Percentiles rank a stretch among this genome's conserved stretches.
phyloP scores from a whole-genome alignment of 2,329 filamentous ascomycete species.

The Rachicladosporium sp. region DNA sequence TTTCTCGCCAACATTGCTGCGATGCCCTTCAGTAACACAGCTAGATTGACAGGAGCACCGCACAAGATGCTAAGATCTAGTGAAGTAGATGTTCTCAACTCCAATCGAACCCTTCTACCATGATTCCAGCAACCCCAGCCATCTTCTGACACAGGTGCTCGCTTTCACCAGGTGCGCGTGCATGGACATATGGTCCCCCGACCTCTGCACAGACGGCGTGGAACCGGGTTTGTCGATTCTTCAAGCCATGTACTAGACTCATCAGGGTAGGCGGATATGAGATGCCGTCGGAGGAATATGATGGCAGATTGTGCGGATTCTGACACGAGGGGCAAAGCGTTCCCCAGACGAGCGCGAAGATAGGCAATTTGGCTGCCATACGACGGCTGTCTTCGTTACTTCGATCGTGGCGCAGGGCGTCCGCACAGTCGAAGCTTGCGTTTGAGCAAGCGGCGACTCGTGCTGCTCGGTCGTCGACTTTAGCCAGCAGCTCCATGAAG shows the following conservation, averaged over 20 bases:
- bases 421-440: conserved; percentile 13
- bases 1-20: too few relatives aligned
- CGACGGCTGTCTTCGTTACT: conserved; percentile 22
- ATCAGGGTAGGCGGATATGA: conserved; percentile 22
- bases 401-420: neutral
- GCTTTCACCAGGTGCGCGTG: conserved; percentile 5
- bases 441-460: conserved; percentile 17
- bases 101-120: conserved; percentile 19
- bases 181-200: conserved; percentile 4
- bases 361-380: conserved; percentile 30
- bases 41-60: too few relatives aligned
- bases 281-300: conserved; percentile 21
- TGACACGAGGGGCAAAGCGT: conserved; percentile 31
- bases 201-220: conserved; percentile 15
- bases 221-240: conserved; percentile 31
- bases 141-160: conserved; percentile 23
- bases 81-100: too few relatives aligned
- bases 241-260: conserved; percentile 26
- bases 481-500: conserved; percentile 28
- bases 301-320: conserved; percentile 33
- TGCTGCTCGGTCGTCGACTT: conserved; percentile 29
- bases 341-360: conserved; percentile 29
- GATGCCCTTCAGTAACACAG: too few relatives aligned
- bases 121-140: conserved; percentile 10
- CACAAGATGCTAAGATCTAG: too few relatives aligned